phyloP scores from a whole-genome alignment of 1,139 yeast species.

The Starmera stellimalicola region DNA sequence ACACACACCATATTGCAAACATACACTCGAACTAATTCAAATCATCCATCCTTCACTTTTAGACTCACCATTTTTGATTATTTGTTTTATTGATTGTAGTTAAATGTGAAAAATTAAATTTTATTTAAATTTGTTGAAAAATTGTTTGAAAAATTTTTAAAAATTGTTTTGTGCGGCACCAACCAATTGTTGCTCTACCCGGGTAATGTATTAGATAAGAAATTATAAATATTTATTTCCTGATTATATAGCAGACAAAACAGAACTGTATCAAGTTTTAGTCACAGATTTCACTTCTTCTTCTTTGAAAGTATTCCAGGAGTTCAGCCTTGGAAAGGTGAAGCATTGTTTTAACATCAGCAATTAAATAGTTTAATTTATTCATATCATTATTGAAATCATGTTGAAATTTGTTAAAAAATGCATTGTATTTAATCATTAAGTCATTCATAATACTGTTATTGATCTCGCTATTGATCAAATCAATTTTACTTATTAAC shows the following conservation, averaged over 20 bases:
- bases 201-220: too few species aligned
- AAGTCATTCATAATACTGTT: slow-evolving; percentile 23
- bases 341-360: slow-evolving; percentile 24
- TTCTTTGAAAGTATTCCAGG: slow-evolving; percentile 19
- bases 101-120: background rate
- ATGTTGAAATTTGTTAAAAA: slow-evolving; percentile 22
- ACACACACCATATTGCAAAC: too few species aligned
- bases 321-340: slow-evolving; percentile 25
- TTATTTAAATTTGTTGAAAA: too few species aligned
- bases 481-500: slow-evolving; percentile 22
- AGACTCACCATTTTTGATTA: too few species aligned
- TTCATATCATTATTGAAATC: slow-evolving; percentile 26
- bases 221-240: too few species aligned
- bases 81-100: too few species aligned
- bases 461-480: slow-evolving; percentile 27
- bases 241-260: background rate
- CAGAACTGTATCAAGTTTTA: background rate
- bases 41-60: too few species aligned
- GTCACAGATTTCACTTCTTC: slow-evolving; percentile 11
- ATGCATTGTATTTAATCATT: slow-evolving; percentile 22
- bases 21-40: too few species aligned
- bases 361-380: slow-evolving; percentile 23
- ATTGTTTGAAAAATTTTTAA: background rate
- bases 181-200: background rate
- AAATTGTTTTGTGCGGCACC: background rate